Evolutionary conservation across 1,139 yeast genomes (phyloP).

Genomic region (Hemisphaericaspora subhashii): DNA sequence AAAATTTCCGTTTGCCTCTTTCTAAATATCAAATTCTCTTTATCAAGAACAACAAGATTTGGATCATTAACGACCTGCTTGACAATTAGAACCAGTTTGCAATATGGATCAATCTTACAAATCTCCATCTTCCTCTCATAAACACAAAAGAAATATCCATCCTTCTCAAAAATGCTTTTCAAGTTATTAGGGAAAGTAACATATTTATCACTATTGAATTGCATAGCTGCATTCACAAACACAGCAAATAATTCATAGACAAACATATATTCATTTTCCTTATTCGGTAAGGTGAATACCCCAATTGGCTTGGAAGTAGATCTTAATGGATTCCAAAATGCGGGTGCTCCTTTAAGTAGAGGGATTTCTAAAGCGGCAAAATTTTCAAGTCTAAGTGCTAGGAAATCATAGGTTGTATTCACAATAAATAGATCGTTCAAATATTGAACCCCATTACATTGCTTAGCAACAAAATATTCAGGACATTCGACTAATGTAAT

Average conservation of each 20-base stretch:
- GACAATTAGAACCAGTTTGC: neutral
- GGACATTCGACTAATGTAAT: neutral
- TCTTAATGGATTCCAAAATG: neutral
- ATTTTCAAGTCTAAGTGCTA: neutral
- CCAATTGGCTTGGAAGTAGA: neutral
- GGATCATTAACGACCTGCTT: neutral
- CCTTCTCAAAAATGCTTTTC: neutral
- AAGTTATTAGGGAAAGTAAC: neutral
- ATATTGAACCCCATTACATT: neutral
- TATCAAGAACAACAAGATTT: conserved; percentile 1
- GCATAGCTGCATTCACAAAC: neutral
- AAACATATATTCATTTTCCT: neutral
- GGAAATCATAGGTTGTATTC: neutral
- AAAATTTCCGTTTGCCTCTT: neutral
- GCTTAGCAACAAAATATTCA: neutral
- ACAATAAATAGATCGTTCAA: neutral
- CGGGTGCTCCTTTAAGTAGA: neutral
- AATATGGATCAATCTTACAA: neutral
- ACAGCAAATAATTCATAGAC: conserved; percentile 1
- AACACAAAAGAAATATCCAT: conserved; percentile 1
- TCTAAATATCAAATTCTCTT: neutral
- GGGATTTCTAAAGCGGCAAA: neutral
- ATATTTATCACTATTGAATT: neutral
- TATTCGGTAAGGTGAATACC: neutral
- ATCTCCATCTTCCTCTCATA: neutral